A percentile compares a stretch with the other conserved stretches of the same genome.
These are phyloP conservation scores for Ceriops decandra DNA, from an alignment of 345 rosid species.

Conservation along the genomic window DNA sequence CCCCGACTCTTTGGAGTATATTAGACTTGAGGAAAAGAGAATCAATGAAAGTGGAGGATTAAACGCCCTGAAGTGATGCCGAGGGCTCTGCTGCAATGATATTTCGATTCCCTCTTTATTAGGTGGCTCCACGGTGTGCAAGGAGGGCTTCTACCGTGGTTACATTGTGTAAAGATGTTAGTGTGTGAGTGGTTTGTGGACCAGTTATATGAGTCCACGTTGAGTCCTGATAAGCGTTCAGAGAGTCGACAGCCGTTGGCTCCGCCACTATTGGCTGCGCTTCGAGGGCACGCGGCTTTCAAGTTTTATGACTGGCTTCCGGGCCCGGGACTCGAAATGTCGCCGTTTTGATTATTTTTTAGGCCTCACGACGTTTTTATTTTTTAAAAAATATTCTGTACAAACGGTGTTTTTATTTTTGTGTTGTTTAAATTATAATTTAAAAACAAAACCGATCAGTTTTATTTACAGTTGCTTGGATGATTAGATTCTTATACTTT, in stretches of 20 bases:
- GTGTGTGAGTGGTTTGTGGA: not conserved
- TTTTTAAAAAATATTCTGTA: no score
- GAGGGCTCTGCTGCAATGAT: constrained; percentile 3
- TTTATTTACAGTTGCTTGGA: no score
- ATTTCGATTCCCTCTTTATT: constrained; percentile 4
- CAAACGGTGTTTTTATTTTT: no score
- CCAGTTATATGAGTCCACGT: constrained; percentile 10
- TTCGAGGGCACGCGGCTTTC: not conserved
- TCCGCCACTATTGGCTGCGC: not conserved
- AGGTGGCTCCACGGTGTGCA: not conserved
- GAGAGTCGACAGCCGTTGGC: not conserved
- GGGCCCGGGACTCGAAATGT: no score
- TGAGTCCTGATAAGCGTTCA: not conserved
- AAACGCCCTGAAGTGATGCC: not conserved
- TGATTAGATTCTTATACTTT: no score
- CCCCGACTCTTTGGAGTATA: no score
- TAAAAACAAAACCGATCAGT: no score
- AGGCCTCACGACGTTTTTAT: no score
- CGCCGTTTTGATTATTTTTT: no score
- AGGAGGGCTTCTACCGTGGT: not conserved
- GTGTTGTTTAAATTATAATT: no score
- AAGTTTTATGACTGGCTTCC: not conserved
- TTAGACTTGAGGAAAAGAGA: not conserved
- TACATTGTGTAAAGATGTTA: no score
- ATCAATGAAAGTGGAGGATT: not conserved